phyloP scores from a whole-genome alignment of 139 green algal genomes.

The Asterochloris erici region DNA sequence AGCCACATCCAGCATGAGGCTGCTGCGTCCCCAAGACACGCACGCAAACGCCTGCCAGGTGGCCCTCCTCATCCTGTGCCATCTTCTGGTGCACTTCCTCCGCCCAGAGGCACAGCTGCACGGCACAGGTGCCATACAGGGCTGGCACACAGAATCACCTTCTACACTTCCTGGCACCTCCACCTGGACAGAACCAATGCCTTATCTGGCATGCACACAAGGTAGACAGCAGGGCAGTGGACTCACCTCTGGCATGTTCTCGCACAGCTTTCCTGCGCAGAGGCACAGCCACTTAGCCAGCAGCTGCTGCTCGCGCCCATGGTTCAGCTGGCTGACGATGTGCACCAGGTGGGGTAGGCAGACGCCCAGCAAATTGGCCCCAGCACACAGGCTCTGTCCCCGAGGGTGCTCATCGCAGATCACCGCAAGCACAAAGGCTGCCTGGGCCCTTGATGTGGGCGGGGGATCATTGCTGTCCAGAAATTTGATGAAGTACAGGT shows the following conservation, averaged over 20 bases:
- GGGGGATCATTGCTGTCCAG: slow-evolving; percentile 63
- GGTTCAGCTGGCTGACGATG: slow-evolving; percentile 4
- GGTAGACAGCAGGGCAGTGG: neutral
- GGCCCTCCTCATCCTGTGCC: too few relatives aligned
- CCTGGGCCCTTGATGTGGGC: slow-evolving; percentile 53
- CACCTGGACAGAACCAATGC: too few relatives aligned
- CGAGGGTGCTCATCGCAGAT: slow-evolving; percentile 80
- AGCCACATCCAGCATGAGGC: neutral
- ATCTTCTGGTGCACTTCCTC: too few relatives aligned
- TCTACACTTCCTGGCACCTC: too few relatives aligned
- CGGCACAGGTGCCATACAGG: too few relatives aligned
- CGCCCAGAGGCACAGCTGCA: too few relatives aligned
- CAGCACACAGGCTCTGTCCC: slow-evolving; percentile 45
- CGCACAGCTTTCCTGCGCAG: slow-evolving; percentile 84
- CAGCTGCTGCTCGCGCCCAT: slow-evolving; percentile 23
- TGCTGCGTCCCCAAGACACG: neutral
- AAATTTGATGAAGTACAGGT: slow-evolving; percentile 97
- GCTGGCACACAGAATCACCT: too few relatives aligned
- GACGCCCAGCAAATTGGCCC: slow-evolving; percentile 34
- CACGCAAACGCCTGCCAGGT: neutral
- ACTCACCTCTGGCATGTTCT: slow-evolving; percentile 41
- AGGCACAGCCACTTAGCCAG: slow-evolving; percentile 93
- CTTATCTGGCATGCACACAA: neutral
- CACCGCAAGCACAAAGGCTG: slow-evolving; percentile 91
- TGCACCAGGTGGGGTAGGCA: slow-evolving; percentile 10